These are phyloP conservation scores for Amanita pseudoporphyria DNA, from an alignment of 768 basidiomycete species.

Conservation along the genomic window DNA sequence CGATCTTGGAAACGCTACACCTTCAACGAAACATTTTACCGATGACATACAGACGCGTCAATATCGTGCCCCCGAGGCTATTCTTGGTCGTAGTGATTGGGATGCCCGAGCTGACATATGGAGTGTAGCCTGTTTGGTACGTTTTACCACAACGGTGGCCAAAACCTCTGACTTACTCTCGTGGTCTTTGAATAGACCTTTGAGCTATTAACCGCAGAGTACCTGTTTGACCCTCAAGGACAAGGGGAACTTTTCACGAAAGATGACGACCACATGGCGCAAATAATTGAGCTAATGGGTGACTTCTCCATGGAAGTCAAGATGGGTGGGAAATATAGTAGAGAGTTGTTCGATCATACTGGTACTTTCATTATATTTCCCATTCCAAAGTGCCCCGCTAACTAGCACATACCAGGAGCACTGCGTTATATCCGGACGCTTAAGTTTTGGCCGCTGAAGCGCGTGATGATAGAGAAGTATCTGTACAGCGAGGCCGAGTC, in stretches of 20 bases:
- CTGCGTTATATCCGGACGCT: slow-evolving; percentile 66
- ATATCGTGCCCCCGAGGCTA: slow-evolving; percentile 91
- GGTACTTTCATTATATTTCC: slow-evolving; percentile 28
- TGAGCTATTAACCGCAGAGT: slow-evolving; percentile 86
- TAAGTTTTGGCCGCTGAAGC: slow-evolving; percentile 73
- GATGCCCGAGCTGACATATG: slow-evolving; percentile 81
- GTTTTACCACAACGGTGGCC: slow-evolving; percentile 14
- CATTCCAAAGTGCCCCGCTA: background rate
- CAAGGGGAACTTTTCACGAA: slow-evolving; percentile 78
- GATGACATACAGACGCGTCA: slow-evolving; percentile 97
- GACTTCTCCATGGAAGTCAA: slow-evolving; percentile 66
- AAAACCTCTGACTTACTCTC: background rate
- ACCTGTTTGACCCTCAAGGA: slow-evolving; percentile 83
- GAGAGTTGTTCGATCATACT: slow-evolving; percentile 73
- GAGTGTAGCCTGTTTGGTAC: slow-evolving; percentile 82
- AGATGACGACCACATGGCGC: slow-evolving; percentile 95
- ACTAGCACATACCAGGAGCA: slow-evolving; percentile 30
- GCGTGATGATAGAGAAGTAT: slow-evolving; percentile 89
- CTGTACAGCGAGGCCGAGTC: slow-evolving; percentile 54
- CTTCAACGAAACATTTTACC: slow-evolving; percentile 82
- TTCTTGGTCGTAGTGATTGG: slow-evolving; percentile 83
- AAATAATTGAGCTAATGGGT: slow-evolving; percentile 86
- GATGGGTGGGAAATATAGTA: slow-evolving; percentile 76
- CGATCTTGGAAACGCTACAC: slow-evolving; percentile 90
- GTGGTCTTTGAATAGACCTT: slow-evolving; percentile 42